Evolutionary conservation across 371 early-diverging fungal genomes (phyloP).

Genomic region (Saksenaea vasiformis): DNA sequence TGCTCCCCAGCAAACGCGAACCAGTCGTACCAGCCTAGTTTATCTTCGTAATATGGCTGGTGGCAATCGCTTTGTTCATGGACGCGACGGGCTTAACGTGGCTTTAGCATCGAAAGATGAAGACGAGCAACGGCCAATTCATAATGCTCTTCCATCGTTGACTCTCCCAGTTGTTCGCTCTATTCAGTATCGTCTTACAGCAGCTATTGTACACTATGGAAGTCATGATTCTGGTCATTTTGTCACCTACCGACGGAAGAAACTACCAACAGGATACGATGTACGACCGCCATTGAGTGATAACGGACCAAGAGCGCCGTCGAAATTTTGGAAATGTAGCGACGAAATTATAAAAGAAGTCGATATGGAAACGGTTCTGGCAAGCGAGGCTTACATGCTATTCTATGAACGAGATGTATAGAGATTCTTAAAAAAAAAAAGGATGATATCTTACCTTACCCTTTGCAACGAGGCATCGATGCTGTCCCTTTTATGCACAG

Average conservation of each 20-base stretch:
- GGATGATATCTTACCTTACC: no score
- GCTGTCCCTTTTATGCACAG: neutral
- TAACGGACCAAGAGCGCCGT: constrained; percentile 44
- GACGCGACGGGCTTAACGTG: constrained; percentile 42
- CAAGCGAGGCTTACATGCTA: constrained; percentile 84
- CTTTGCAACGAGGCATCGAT: neutral
- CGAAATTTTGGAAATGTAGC: constrained; percentile 77
- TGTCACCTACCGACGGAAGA: constrained; percentile 82
- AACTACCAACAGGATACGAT: constrained; percentile 50
- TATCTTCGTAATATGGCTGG: constrained; percentile 52
- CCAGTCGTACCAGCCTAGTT: constrained; percentile 44
- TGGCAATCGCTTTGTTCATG: constrained; percentile 41
- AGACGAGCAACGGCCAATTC: constrained; percentile 31
- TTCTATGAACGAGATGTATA: constrained; percentile 74
- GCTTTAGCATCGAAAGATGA: constrained; percentile 26
- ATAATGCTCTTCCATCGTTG: constrained; percentile 42
- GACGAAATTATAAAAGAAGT: constrained; percentile 88
- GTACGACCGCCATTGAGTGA: constrained; percentile 36
- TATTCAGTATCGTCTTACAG: constrained; percentile 72
- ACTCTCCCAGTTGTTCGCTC: constrained; percentile 32
- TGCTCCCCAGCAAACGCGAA: constrained; percentile 26
- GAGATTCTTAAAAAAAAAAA: neutral
- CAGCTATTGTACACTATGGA: constrained; percentile 90
- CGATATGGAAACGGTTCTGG: constrained; percentile 65
- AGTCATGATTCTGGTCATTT: constrained; percentile 63